These are phyloP conservation scores for Fagopyrum esculentum DNA, from an alignment of 148 eudicot species.

Conservation along the genomic window DNA sequence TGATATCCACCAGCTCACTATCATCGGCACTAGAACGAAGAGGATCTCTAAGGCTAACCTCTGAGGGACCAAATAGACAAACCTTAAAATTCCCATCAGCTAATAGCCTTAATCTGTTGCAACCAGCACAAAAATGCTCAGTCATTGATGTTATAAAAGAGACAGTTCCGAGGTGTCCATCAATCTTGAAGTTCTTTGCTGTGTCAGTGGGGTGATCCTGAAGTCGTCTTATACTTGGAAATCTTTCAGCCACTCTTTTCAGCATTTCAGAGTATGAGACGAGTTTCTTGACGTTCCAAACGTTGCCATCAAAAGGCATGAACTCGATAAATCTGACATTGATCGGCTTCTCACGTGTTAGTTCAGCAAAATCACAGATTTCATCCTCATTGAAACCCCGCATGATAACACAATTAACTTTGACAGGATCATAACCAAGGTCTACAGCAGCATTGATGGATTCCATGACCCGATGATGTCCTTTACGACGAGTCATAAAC, in stretches of 20 bases:
- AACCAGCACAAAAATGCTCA: slow-evolving; percentile 90
- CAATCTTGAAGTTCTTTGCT: slow-evolving; percentile 84
- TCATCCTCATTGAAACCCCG: slow-evolving; percentile 97
- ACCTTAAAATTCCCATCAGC: slow-evolving; percentile 98
- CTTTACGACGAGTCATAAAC: slow-evolving; percentile 84
- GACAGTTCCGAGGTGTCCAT: slow-evolving; percentile 82
- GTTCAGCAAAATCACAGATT: slow-evolving; percentile 85
- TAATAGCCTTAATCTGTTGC: slow-evolving; percentile 83
- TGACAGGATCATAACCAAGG: slow-evolving; percentile 84
- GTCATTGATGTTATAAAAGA: slow-evolving; percentile 98
- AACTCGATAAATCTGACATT: slow-evolving; percentile 90
- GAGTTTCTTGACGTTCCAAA: slow-evolving; percentile 95
- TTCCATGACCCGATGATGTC: slow-evolving; percentile 80
- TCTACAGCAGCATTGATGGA: slow-evolving; percentile 68
- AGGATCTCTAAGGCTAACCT: slow-evolving; percentile 98
- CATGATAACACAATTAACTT: slow-evolving; percentile 94
- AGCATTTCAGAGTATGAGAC: slow-evolving; percentile 77
- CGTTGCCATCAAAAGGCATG: slow-evolving; percentile 98
- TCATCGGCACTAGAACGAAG: slow-evolving; percentile 76
- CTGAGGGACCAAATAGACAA: slow-evolving; percentile 92
- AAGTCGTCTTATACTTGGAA: slow-evolving; percentile 49
- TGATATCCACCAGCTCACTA: slow-evolving; percentile 60
- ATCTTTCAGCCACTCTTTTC: slow-evolving; percentile 61
- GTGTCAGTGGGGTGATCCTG: slow-evolving; percentile 75
- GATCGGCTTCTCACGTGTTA: slow-evolving; percentile 72